Evolutionary conservation across 306 rosid genomes (phyloP).

Genomic region (Quercus cerris): DNA sequence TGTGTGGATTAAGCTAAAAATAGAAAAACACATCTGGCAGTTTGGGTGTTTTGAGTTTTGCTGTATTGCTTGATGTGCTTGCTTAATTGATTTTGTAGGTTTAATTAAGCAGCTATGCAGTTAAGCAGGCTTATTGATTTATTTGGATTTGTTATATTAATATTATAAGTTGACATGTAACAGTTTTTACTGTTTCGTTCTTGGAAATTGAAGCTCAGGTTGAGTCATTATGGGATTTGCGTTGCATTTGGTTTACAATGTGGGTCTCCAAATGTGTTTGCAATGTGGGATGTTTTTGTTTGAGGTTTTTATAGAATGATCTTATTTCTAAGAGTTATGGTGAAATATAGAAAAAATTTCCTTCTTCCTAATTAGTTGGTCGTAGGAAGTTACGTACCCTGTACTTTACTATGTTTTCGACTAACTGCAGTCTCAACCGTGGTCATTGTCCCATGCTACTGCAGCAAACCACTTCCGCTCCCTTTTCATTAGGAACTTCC

Average conservation of each 20-base stretch:
- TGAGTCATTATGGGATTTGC: background rate
- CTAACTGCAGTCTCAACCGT: background rate
- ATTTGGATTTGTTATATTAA: background rate
- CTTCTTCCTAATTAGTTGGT: background rate
- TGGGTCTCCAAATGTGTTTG: background rate
- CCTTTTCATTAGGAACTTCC: background rate
- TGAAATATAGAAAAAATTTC: background rate
- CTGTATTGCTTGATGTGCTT: constrained; percentile 1
- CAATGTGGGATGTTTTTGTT: background rate
- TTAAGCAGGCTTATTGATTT: background rate
- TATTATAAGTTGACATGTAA: background rate
- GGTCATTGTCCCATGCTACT: background rate
- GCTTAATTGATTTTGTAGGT: background rate
- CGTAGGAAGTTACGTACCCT: background rate
- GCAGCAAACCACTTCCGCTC: background rate
- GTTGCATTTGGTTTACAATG: background rate
- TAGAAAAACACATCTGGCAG: background rate
- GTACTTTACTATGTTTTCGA: background rate
- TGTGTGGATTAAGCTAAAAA: constrained; percentile 5
- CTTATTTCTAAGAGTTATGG: background rate
- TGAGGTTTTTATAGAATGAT: background rate
- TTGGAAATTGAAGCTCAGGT: background rate
- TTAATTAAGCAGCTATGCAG: background rate
- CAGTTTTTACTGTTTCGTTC: background rate
- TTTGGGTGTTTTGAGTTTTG: background rate